These are phyloP conservation scores for Neofusicoccum laricinum DNA, from an alignment of 2,329 filamentous ascomycete species.

Conservation along the genomic window DNA sequence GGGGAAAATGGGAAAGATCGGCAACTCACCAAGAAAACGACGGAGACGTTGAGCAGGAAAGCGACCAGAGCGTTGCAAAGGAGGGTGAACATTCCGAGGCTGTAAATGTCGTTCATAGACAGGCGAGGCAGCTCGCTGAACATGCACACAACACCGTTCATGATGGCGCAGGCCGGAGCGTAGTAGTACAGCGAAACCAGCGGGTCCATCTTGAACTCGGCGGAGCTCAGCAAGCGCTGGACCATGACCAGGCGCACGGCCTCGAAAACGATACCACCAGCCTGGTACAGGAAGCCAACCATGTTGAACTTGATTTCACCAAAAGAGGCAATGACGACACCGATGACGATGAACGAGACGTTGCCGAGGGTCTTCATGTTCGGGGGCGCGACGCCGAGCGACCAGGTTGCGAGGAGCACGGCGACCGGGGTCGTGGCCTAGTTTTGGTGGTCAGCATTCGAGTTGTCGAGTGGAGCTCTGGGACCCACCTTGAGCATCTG, in stretches of 20 bases:
- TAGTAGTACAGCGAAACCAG: constrained; percentile 89
- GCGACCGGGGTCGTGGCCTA: constrained; percentile 93
- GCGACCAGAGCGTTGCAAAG: constrained; percentile 74
- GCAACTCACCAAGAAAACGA: constrained; percentile 74
- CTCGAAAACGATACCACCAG: constrained; percentile 76
- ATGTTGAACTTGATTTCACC: constrained; percentile 93
- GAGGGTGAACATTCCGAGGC: constrained; percentile 70
- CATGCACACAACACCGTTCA: constrained; percentile 73
- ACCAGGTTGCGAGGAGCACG: constrained; percentile 86
- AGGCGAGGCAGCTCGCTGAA: constrained; percentile 71
- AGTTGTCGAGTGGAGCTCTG: constrained; percentile 12
- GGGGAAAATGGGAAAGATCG: not conserved
- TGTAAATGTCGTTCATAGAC: constrained; percentile 66
- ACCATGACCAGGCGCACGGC: constrained; percentile 82
- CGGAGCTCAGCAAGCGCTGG: constrained; percentile 74
- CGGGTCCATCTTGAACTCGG: constrained; percentile 90
- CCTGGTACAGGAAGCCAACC: constrained; percentile 75
- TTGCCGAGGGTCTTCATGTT: constrained; percentile 87
- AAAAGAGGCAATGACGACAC: constrained; percentile 89
- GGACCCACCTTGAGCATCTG: constrained; percentile 89
- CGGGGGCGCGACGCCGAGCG: constrained; percentile 76
- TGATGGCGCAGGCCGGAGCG: constrained; percentile 76
- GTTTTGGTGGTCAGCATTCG: constrained; percentile 14
- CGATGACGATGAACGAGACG: constrained; percentile 89
- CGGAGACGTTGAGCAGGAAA: constrained; percentile 79